Evolutionary conservation across 116 monocot species (phyloP).

Genomic region (Posidonia oceanica): DNA sequence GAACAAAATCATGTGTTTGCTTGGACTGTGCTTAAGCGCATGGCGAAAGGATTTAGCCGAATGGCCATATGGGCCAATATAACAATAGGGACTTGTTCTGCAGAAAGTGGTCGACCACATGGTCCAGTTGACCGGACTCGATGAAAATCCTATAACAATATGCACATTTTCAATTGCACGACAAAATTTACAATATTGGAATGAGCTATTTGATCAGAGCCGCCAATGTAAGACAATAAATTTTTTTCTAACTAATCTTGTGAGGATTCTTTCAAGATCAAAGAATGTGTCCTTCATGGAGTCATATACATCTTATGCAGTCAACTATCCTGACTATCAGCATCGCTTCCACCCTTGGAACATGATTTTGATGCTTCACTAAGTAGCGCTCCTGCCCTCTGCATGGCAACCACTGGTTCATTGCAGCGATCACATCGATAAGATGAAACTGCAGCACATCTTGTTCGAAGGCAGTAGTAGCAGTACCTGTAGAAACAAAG

Average conservation of each 20-base stretch:
- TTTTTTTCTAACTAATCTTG: slow-evolving; percentile 3
- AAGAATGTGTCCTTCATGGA: slow-evolving; percentile 4
- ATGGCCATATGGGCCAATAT: background rate
- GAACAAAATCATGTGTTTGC: background rate
- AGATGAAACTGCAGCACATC: slow-evolving; percentile 23
- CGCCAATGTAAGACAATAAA: background rate
- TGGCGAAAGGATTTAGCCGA: background rate
- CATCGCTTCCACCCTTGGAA: background rate
- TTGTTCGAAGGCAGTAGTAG: slow-evolving; percentile 58
- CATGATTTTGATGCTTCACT: background rate
- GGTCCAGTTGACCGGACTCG: no score
- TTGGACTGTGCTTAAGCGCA: background rate
- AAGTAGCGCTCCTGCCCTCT: slow-evolving; percentile 20
- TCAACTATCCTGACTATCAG: background rate
- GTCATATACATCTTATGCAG: background rate
- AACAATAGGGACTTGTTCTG: background rate
- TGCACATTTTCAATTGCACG: background rate
- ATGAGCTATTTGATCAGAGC: background rate
- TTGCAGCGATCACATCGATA: slow-evolving; percentile 51
- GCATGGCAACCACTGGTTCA: slow-evolving; percentile 47
- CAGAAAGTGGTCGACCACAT: no score
- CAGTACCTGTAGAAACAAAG: slow-evolving; percentile 43
- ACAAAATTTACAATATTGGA: background rate
- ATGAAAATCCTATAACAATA: background rate
- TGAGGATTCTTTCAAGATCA: slow-evolving; percentile 1